Base-by-base conservation (phyloP, 805 yeast species). In the Teunomyces gatunensis region DNA sequence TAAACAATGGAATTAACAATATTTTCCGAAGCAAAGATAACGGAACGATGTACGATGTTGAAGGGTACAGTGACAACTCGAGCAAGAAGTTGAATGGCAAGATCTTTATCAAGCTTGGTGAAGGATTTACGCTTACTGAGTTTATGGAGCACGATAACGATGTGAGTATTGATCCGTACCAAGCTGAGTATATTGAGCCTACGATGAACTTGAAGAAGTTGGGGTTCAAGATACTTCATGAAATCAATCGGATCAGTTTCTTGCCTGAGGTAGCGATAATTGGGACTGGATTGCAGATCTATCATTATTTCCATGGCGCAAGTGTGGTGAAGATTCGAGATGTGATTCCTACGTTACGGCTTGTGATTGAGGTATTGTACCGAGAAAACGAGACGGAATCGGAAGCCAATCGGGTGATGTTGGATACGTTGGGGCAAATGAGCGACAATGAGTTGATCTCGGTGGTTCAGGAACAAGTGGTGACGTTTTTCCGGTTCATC, bases 221-320 rank as follows among this genome's bases (percentile, higher is more conserved):
- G 27, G 86, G 84, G 2, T 81, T 80, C 63, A 69, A 71, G 50
- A 68, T 79, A 15, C 65, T 81, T 37, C 78, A 74, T 42, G 82
- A 80, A 41, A 69, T 81, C 53, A 81, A 81, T 59, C 59, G 64
- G 10, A 74, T 70, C 5, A 68, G 80, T 6, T 78, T 70, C 40
- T 63, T 81, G 28, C 82, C 83, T 60, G 82, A 82, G 29, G 67
- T 81, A 12, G 70, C 83, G 0, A 60, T 81, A 20, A 74, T 80
- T 12, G 85, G 85, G 4, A 63, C 79, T 0, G 53, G 37, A 37
- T 55, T 37, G 44, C 75, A 72, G 50, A 57, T 67, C n/a, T 66
- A 58, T 48, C 58, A 61, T 40, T 66, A 69, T 39, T 52, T 48
- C n/a, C 43, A 51, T 42, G 48, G 53, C 2, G 40, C 49, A 18